A percentile compares a stretch with the other conserved stretches of the same genome.
These are phyloP conservation scores for Pugionium cornutum DNA, from an alignment of 345 rosid species.

Conservation along the genomic window DNA sequence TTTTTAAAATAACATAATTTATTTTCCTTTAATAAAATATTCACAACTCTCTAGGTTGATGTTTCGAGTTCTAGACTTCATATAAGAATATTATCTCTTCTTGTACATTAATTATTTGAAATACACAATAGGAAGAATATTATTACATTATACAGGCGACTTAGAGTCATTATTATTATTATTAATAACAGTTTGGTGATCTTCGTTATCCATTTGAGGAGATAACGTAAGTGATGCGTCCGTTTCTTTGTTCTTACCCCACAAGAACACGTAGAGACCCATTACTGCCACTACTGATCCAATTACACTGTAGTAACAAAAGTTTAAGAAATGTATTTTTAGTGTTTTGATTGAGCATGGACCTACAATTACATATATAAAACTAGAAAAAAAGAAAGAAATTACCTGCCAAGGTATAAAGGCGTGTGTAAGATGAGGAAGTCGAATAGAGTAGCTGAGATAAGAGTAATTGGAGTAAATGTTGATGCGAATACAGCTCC, in stretches of 20 bases:
- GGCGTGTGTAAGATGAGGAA: slow-evolving; percentile 57
- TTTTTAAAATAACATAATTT: too few relatives aligned
- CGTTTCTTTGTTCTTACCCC: slow-evolving; percentile 43
- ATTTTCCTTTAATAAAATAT: too few relatives aligned
- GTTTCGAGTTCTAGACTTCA: too few relatives aligned
- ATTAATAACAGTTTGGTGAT: not conserved
- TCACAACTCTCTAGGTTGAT: too few relatives aligned
- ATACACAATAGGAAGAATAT: too few relatives aligned
- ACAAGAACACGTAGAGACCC: slow-evolving; percentile 59
- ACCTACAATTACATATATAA: not conserved
- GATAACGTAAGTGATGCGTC: slow-evolving; percentile 5
- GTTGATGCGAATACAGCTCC: slow-evolving; percentile 73
- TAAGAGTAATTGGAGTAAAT: slow-evolving; percentile 57
- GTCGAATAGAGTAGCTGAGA: slow-evolving; percentile 58
- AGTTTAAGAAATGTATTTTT: not conserved
- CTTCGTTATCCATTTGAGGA: slow-evolving; percentile 20
- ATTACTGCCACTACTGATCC: slow-evolving; percentile 60
- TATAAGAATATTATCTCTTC: too few relatives aligned
- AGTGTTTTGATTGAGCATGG: too few relatives aligned
- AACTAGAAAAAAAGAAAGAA: not conserved
- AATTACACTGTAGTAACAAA: slow-evolving; percentile 46
- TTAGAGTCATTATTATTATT: slow-evolving; percentile 3
- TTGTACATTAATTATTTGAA: too few relatives aligned
- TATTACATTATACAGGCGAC: slow-evolving; percentile 8
- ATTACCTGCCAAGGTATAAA: slow-evolving; percentile 64